Evolutionary conservation across 2,329 filamentous ascomycete genomes (phyloP).

Genomic region (Nigrograna mackinnonii): DNA sequence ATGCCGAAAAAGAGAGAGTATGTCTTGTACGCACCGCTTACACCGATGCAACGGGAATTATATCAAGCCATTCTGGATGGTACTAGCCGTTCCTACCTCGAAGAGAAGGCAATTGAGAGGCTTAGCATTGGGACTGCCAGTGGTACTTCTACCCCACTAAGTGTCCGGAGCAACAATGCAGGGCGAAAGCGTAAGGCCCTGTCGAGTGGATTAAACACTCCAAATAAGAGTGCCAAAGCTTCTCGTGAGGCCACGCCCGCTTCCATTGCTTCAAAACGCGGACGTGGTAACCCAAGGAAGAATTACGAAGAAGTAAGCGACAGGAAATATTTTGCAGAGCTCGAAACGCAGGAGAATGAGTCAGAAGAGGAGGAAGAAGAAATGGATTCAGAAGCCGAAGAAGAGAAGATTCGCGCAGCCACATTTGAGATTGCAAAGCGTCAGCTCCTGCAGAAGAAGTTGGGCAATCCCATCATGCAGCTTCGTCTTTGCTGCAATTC

Average conservation of each 20-base stretch:
- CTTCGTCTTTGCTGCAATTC: conserved; percentile 89
- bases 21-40: conserved; percentile 90
- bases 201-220: conserved; percentile 47
- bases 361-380: conserved; percentile 43
- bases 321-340: conserved; percentile 78
- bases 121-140: conserved; percentile 51
- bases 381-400: conserved; percentile 52
- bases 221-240: conserved; percentile 74
- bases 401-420: conserved; percentile 67
- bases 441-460: conserved; percentile 86
- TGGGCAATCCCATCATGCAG: conserved; percentile 92
- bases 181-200: conserved; percentile 62
- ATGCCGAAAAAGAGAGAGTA: conserved; percentile 98
- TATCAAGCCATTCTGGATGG: conserved; percentile 74
- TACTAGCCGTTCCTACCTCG: conserved; percentile 61
- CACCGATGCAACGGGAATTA: conserved; percentile 84
- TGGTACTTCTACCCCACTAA: conserved; percentile 53
- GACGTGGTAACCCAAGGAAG: conserved; percentile 58
- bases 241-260: conserved; percentile 75
- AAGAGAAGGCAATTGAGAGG: conserved; percentile 74
- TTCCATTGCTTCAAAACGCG: conserved; percentile 54
- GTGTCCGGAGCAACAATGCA: conserved; percentile 46
- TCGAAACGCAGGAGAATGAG: conserved; percentile 62
- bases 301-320: conserved; percentile 77
- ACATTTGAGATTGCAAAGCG: conserved; percentile 80